Evolutionary conservation across 2,329 filamentous ascomycete genomes (phyloP), one percentile per base, ranked within the genome.

Genomic region (Pestalotiopsis sp.): DNA sequence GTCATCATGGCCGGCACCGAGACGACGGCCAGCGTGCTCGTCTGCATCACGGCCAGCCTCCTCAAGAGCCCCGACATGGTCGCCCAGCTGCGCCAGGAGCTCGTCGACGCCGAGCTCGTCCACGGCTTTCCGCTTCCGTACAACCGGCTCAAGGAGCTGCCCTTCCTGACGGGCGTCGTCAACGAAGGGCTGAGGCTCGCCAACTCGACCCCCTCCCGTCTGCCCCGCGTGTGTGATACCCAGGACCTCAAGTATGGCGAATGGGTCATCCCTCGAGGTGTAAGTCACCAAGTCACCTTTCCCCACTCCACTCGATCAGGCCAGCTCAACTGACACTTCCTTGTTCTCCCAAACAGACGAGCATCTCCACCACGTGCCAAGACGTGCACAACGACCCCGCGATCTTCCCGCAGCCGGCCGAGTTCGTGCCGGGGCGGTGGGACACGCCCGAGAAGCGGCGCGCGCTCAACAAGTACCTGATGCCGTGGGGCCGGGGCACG

Each of bases 1-100:
- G 70, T 75, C 39, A 74, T 74, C 67, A 74, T 73, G 73, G 72
- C 73, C 1, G 73, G 72, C 11, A 75, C 73, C 9, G 73, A 74
- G 69, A 75, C 73, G 4, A 75, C 72, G 0, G 73, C 71, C 17
- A 74, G 72, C 3, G 68, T 72, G 0, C 67, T 74, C 31, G 71
- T 74, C 23, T 70, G 70, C 64, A 73, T 75, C 71, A 70, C 72
- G 1, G 66, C 61, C 20, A 59, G 71, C 38, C 65, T 75, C 2
- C 70, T 74, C 25, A 67, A 67, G 58, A 69, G 73, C 58, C 68
- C 70, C 12, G 39, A 55, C 7, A 72, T 71, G 65, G 58, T 72
- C 9, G 57, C 69, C 4, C 67, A 64, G 57, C 58, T 74, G 49
- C 59, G 63, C 31, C 41, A 52, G 5, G 73, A 75, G 67, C 66